Conservation (phyloP, 176 grass and related monocot genomes). For the Eremochloa ophiuroides region DNA sequence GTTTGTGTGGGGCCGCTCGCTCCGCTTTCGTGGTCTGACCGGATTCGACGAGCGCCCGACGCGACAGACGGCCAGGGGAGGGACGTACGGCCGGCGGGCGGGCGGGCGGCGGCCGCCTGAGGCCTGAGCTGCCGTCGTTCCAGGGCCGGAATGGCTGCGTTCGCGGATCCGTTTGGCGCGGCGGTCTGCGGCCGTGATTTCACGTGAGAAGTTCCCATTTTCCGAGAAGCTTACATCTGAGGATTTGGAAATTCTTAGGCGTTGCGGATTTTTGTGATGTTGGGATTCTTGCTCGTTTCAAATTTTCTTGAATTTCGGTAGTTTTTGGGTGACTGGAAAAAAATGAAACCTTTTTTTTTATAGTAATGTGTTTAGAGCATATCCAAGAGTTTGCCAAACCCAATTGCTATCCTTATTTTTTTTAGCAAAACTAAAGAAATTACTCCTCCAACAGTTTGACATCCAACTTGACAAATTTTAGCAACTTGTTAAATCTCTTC, state of each 20-base stretch:
- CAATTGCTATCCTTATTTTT: too few relatives aligned
- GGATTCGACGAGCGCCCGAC: slow-evolving; percentile 26
- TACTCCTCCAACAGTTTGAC: too few relatives aligned
- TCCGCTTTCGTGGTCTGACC: neutral
- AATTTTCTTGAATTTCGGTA: neutral
- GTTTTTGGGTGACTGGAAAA: neutral
- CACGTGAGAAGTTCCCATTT: neutral
- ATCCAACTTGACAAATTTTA: too few relatives aligned
- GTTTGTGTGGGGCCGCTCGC: neutral
- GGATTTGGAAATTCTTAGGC: neutral
- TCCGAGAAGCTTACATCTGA: neutral
- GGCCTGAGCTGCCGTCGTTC: slow-evolving; percentile 6
- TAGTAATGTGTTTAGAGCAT: neutral
- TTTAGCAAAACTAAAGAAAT: too few relatives aligned
- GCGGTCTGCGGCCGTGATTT: neutral
- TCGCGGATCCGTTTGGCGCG: neutral
- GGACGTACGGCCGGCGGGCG: slow-evolving; percentile 17
- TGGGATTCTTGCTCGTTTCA: neutral
- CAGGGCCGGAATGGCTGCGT: neutral
- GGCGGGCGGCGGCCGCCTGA: neutral
- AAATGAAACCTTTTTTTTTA: neutral
- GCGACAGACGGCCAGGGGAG: neutral
- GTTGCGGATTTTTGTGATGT: neutral
- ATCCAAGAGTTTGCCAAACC: too few relatives aligned
- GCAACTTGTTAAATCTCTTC: too few relatives aligned